Conservation (phyloP, 768 basidiomycete species). For the Pulveroboletus sp. region DNA sequence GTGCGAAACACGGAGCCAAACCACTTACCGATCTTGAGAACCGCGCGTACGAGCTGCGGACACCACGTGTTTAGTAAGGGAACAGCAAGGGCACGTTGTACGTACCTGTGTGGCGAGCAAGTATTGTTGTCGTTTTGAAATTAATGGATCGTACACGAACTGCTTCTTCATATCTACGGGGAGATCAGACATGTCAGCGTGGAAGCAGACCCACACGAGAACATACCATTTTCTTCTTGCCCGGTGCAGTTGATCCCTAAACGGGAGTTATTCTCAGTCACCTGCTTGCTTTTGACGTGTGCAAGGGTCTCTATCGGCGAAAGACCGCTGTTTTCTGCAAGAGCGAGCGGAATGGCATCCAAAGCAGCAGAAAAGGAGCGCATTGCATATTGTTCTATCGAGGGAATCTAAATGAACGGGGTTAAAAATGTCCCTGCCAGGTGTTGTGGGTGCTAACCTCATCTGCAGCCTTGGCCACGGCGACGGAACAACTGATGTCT, state of each 20-base stretch:
- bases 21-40: constrained; percentile 77
- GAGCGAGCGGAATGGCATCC: constrained; percentile 90
- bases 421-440: background rate
- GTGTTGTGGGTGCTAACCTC: constrained; percentile 47
- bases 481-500: constrained; percentile 92
- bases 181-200: background rate
- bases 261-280: constrained; percentile 75
- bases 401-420: constrained; percentile 61
- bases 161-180: constrained; percentile 91
- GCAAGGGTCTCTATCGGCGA: constrained; percentile 97
- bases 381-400: constrained; percentile 99
- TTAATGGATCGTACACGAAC: constrained; percentile 94
- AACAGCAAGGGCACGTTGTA: background rate
- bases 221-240: constrained; percentile 78
- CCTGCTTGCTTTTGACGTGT: constrained; percentile 90
- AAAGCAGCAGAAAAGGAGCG: constrained; percentile 96
- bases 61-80: constrained; percentile 3
- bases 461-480: constrained; percentile 92
- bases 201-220: background rate
- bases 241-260: constrained; percentile 93
- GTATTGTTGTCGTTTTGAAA: constrained; percentile 96
- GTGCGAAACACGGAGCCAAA: background rate
- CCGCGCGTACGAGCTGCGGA: constrained; percentile 71
- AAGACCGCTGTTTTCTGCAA: constrained; percentile 96
- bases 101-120: constrained; percentile 90